These are phyloP conservation scores for Penicillium soppii DNA, from an alignment of 495 filamentous ascomycete species.

Conservation along the genomic window DNA sequence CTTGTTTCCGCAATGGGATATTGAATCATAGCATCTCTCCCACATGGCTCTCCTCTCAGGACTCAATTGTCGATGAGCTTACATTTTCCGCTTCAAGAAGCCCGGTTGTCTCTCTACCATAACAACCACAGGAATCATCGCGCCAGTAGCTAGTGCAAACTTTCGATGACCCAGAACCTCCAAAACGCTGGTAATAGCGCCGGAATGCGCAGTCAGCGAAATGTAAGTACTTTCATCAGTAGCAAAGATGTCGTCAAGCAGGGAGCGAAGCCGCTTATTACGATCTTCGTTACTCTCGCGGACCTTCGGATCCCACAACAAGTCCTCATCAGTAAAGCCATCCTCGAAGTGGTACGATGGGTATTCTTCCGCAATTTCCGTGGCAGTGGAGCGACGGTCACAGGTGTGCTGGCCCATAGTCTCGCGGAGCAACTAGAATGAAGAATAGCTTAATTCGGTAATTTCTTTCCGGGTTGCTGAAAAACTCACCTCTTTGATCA, in stretches of 20 bases:
- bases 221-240: slow-evolving; percentile 60
- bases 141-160: slow-evolving; percentile 68
- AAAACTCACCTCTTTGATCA: slow-evolving; percentile 61
- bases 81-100: no score
- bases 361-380: slow-evolving; percentile 56
- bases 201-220: slow-evolving; percentile 71
- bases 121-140: slow-evolving; percentile 69
- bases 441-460: background rate
- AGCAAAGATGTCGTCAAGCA: slow-evolving; percentile 65
- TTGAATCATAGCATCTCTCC: no score
- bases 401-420: slow-evolving; percentile 77
- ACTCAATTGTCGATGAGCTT: no score
- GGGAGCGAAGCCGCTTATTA: slow-evolving; percentile 49
- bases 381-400: slow-evolving; percentile 63
- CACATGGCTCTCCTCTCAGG: no score
- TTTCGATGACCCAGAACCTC: slow-evolving; percentile 60
- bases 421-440: slow-evolving; percentile 63
- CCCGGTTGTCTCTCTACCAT: slow-evolving; percentile 54
- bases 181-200: slow-evolving; percentile 62
- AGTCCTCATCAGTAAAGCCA: slow-evolving; percentile 62
- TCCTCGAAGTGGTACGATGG: slow-evolving; percentile 63
- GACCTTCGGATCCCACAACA: slow-evolving; percentile 52
- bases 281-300: slow-evolving; percentile 58
- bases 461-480: background rate
- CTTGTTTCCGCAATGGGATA: no score